Percentiles rank a stretch among this genome's conserved stretches.
Evolutionary conservation across 192 early-diverging fungal genomes (phyloP).

Genomic region (Cladochytrium replicatum): DNA sequence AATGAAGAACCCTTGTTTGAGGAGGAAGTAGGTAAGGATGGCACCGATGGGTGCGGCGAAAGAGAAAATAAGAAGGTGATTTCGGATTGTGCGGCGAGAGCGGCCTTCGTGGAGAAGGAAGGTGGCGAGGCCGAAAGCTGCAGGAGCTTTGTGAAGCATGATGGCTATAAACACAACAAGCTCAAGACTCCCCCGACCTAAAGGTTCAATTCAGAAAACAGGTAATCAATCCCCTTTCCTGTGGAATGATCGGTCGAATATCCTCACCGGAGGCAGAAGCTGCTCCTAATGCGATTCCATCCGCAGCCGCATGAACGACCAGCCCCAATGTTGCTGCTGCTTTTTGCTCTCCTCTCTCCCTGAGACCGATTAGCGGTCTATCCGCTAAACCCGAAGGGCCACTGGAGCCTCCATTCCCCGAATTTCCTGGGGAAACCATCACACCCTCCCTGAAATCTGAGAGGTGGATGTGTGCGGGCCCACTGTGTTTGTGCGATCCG

Average conservation of each 20-base stretch:
- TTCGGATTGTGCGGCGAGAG: constrained; percentile 40
- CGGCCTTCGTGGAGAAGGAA: constrained; percentile 72
- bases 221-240: background rate
- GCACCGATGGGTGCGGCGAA: constrained; percentile 77
- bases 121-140: constrained; percentile 82
- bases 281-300: constrained; percentile 90
- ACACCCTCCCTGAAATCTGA: background rate
- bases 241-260: background rate
- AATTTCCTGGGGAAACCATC: background rate
- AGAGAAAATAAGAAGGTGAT: constrained; percentile 72
- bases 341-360: constrained; percentile 4
- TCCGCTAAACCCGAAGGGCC: too few relatives aligned
- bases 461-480: background rate
- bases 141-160: constrained; percentile 92
- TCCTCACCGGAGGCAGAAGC: constrained; percentile 51
- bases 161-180: constrained; percentile 87
- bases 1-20: constrained; percentile 15
- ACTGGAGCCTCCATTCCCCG: too few relatives aligned
- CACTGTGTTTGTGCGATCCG: background rate
- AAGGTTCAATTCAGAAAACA: constrained; percentile 3
- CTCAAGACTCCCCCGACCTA: constrained; percentile 32
- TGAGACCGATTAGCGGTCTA: too few relatives aligned
- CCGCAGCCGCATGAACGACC: constrained; percentile 90
- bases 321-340: constrained; percentile 73
- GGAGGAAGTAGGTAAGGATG: constrained; percentile 40